phyloP scores from a whole-genome alignment of 2,329 filamentous ascomycete species.

The Pseudocercospora ulei region DNA sequence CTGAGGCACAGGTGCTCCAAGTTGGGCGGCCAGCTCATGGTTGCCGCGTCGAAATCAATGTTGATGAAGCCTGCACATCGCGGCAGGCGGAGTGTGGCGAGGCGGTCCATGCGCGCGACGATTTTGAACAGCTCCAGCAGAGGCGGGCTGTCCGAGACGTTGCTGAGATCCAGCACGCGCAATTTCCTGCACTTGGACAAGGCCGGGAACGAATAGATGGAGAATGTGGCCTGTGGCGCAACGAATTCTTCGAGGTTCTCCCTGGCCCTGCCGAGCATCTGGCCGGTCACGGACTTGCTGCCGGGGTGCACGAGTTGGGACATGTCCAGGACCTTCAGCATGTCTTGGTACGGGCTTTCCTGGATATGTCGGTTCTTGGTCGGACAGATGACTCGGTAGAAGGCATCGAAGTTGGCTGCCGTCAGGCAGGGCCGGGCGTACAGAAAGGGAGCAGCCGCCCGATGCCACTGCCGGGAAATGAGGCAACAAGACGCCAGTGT shows the following conservation, averaged over 20 bases:
- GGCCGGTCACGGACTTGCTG: conserved; percentile 49
- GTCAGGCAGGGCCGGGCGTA: conserved; percentile 46
- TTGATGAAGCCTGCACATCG: conserved; percentile 30
- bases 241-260: conserved; percentile 46
- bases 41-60: conserved; percentile 19
- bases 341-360: conserved; percentile 41
- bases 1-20: conserved; percentile 38
- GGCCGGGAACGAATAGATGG: conserved; percentile 48
- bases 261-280: conserved; percentile 48
- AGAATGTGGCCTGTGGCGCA: conserved; percentile 51
- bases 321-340: conserved; percentile 48
- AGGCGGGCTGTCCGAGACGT: conserved; percentile 45
- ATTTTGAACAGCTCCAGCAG: conserved; percentile 45
- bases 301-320: conserved; percentile 50
- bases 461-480: conserved; percentile 50
- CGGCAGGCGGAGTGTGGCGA: conserved; percentile 39
- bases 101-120: conserved; percentile 39
- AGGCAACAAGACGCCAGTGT: conserved; percentile 46
- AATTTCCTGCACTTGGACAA: conserved; percentile 48
- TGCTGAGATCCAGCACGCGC: conserved; percentile 44
- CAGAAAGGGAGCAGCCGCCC: conserved; percentile 43
- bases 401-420: conserved; percentile 47
- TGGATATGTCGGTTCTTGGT: conserved; percentile 43
- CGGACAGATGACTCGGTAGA: conserved; percentile 48
- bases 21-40: conserved; percentile 38